Evolutionary conservation across 179 eudicot species (phyloP), one percentile per base, ranked within the genome.

Genomic region (Drosera spatulata): DNA sequence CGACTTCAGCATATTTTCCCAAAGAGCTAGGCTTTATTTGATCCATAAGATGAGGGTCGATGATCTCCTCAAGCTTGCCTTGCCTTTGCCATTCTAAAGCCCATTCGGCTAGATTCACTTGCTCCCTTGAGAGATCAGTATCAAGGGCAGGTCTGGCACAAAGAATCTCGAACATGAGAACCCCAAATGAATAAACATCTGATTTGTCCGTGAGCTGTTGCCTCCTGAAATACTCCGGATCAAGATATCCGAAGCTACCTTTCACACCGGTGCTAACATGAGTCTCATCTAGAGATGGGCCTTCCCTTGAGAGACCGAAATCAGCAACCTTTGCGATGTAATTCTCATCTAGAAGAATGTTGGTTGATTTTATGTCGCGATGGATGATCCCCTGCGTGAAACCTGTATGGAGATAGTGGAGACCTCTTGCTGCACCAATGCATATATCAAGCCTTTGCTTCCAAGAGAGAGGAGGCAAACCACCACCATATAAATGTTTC

Each of bases 261-360:
- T 85, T 85, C 41, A 85, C 94, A 0, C 86, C 86, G 14, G 95
- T 86, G 60, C 95, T 86, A 6, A 86, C 95, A 53, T 86, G 95
- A 47, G 95, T 83, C 69, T 86, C 90, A 53, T 86, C 95, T 8
- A 86, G 57, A 65, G 79, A 87, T 0, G 95, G 95, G 38, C 95
- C 95, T 0, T 87, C 69, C 70, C 80, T 86, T 12, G 95, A 86
- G 7, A 86, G 74, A 61, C 95, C 95, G 39, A 86, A 86, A 67
- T 86, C 95, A 0, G 95, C 90, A 60, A 86, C 95, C 65, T 86
- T 86, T 9, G 95, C 90, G 84, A 83, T 67, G 14, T 79, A 61
- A 63, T 81, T 84, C 69, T 81, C 95, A 56, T 86, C 89, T 1
- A 86, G 83, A 63, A 85, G 73, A 62, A 85, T 85, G 60, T 85